These are phyloP conservation scores for Huntiella decipiens DNA, from an alignment of 2,329 filamentous ascomycete species.

Conservation along the genomic window DNA sequence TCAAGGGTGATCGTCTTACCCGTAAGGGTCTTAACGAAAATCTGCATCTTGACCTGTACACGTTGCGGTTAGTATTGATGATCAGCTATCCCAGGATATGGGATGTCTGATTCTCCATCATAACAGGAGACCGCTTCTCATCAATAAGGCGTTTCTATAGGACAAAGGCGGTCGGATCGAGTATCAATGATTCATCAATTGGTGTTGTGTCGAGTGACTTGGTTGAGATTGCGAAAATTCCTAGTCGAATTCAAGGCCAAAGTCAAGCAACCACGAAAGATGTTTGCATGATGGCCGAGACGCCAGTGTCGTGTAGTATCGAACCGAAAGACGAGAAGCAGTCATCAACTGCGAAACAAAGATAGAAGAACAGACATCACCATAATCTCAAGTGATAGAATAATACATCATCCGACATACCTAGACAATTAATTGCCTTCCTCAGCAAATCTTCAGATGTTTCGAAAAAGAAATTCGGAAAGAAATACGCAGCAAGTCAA, in stretches of 20 bases:
- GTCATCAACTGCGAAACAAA: constrained; percentile 7
- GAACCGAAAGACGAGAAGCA: constrained; percentile 3
- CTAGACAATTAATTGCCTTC: constrained; percentile 47
- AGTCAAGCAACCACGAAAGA: too few species aligned
- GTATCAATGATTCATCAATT: neutral
- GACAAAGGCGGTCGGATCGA: too few species aligned
- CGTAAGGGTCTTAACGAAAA: constrained; percentile 76
- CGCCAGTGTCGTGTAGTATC: neutral
- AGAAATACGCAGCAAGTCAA: constrained; percentile 14
- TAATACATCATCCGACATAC: constrained; percentile 37
- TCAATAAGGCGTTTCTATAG: neutral
- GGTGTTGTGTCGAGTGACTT: neutral
- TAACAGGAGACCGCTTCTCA: neutral
- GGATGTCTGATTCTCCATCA: neutral
- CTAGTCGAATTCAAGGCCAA: too few species aligned
- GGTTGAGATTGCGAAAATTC: neutral
- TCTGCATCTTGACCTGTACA: constrained; percentile 46
- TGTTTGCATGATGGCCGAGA: too few species aligned
- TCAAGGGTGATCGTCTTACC: constrained; percentile 99
- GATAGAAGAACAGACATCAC: constrained; percentile 1
- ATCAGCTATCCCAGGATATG: constrained; percentile 1
- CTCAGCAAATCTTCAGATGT: constrained; percentile 42
- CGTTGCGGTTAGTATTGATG: constrained; percentile 17
- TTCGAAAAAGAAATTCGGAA: constrained; percentile 14
- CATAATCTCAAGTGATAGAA: constrained; percentile 6